Evolutionary conservation across 352 stramenopile species (phyloP).

Genomic region (Discostella stelligera): DNA sequence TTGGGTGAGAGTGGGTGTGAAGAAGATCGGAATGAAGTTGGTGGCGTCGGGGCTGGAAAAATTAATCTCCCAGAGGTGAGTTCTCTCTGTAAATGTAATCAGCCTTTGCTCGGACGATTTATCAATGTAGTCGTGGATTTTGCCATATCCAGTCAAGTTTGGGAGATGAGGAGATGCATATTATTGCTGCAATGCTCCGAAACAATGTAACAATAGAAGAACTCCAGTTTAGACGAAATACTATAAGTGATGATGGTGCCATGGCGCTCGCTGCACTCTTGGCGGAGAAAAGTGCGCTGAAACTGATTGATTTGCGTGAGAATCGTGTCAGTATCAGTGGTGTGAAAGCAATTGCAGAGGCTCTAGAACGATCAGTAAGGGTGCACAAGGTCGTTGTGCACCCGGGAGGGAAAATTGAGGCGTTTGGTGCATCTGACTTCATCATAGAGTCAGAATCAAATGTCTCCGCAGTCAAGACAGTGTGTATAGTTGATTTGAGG

Average conservation of each 20-base stretch:
- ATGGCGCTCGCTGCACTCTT: constrained; percentile 90
- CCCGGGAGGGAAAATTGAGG: constrained; percentile 92
- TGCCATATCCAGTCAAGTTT: constrained; percentile 59
- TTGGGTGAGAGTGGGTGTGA: constrained; percentile 48
- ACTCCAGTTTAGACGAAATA: constrained; percentile 89
- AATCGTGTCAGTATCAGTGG: constrained; percentile 91
- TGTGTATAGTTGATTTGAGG: constrained; percentile 92
- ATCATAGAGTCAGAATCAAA: constrained; percentile 22
- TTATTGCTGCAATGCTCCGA: constrained; percentile 89
- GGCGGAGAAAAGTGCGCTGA: constrained; percentile 79
- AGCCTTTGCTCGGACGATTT: background rate
- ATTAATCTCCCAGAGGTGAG: constrained; percentile 56
- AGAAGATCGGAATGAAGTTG: constrained; percentile 52
- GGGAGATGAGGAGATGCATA: constrained; percentile 94
- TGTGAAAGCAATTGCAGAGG: constrained; percentile 90
- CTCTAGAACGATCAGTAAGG: constrained; percentile 89
- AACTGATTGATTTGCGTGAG: constrained; percentile 88
- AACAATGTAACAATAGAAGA: constrained; percentile 90
- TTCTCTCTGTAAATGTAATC: constrained; percentile 1
- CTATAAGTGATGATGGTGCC: constrained; percentile 90
- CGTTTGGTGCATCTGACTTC: constrained; percentile 83
- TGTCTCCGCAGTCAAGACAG: constrained; percentile 87
- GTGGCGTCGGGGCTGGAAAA: constrained; percentile 44
- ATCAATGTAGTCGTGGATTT: background rate
- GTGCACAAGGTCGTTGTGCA: constrained; percentile 96